A percentile compares a stretch with the other conserved stretches of the same genome.
Evolutionary conservation across 192 early-diverging fungal species (phyloP).

Genomic region (Neocallimastix lanati): DNA sequence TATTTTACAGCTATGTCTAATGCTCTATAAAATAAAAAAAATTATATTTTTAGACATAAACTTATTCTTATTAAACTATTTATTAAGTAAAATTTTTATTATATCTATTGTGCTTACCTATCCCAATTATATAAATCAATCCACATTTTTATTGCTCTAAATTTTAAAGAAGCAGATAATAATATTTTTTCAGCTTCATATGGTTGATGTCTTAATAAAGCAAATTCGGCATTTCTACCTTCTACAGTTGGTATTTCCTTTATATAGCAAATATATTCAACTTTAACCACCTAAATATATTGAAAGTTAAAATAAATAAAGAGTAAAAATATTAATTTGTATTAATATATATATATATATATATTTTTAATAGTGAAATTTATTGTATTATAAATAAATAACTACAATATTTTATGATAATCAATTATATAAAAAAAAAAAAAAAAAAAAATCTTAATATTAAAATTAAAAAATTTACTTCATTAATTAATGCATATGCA

Average conservation of each 20-base stretch:
- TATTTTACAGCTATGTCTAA: slow-evolving; percentile 35
- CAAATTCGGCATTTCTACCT: slow-evolving; percentile 27
- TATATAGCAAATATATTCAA: slow-evolving; percentile 34
- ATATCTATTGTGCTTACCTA: too few species aligned
- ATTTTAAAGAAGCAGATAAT: slow-evolving; percentile 21
- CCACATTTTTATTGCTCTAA: slow-evolving; percentile 28
- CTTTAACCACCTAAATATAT: slow-evolving; percentile 12
- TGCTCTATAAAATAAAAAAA: slow-evolving; percentile 19
- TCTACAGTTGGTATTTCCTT: slow-evolving; percentile 25
- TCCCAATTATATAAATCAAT: slow-evolving; percentile 36
- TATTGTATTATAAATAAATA: too few species aligned
- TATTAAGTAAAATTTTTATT: too few species aligned
- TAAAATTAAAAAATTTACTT: slow-evolving; percentile 5
- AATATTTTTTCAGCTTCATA: slow-evolving; percentile 32
- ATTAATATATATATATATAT: too few species aligned
- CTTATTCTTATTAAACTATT: too few species aligned
- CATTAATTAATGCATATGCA: slow-evolving; percentile 37
- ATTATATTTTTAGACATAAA: too few species aligned
- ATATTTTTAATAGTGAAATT: too few species aligned
- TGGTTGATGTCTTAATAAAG: slow-evolving; percentile 23
- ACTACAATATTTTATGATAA: too few species aligned
- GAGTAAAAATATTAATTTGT: too few species aligned
- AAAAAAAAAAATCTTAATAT: too few species aligned
- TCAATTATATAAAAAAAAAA: not conserved
- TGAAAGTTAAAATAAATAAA: not conserved